A percentile compares a stretch with the other conserved stretches of the same genome.
Evolutionary conservation across 768 basidiomycete species (phyloP).

Genomic region (Lactarius hatsudake): DNA sequence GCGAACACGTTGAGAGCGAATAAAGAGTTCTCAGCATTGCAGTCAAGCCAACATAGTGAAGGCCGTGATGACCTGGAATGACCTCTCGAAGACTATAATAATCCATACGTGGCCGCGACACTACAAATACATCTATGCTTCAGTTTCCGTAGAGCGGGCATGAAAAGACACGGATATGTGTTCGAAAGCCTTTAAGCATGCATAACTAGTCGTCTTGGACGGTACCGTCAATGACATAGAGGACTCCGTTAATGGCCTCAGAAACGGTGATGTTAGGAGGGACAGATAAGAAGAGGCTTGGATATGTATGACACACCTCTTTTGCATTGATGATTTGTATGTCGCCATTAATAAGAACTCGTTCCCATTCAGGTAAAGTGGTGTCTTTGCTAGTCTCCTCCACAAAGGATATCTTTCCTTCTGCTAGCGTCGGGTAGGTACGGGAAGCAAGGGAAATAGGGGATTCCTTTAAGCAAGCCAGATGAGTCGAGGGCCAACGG

Average conservation of each 20-base stretch:
- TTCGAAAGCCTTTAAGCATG: background rate
- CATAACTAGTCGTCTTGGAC: slow-evolving; percentile 35
- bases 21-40: background rate
- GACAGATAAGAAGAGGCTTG: background rate
- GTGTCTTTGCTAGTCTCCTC: slow-evolving; percentile 37
- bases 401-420: slow-evolving; percentile 50
- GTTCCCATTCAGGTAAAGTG: slow-evolving; percentile 52
- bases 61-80: background rate
- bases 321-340: slow-evolving; percentile 56
- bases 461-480: slow-evolving; percentile 38
- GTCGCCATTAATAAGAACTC: slow-evolving; percentile 54
- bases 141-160: background rate
- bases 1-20: background rate
- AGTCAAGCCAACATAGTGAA: background rate
- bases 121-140: background rate
- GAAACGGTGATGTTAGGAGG: slow-evolving; percentile 12
- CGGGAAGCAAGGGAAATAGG: slow-evolving; percentile 46
- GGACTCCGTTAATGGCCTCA: slow-evolving; percentile 53
- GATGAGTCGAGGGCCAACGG: background rate
- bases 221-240: slow-evolving; percentile 59
- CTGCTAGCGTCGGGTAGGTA: slow-evolving; percentile 57
- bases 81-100: background rate
- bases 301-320: slow-evolving; percentile 45
- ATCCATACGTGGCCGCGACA: background rate
- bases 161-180: background rate